Percentiles rank a stretch among this genome's conserved stretches.
Evolutionary conservation across 169 alveolate genomes (phyloP).

Genomic region (Plasmodium chabaudi): DNA sequence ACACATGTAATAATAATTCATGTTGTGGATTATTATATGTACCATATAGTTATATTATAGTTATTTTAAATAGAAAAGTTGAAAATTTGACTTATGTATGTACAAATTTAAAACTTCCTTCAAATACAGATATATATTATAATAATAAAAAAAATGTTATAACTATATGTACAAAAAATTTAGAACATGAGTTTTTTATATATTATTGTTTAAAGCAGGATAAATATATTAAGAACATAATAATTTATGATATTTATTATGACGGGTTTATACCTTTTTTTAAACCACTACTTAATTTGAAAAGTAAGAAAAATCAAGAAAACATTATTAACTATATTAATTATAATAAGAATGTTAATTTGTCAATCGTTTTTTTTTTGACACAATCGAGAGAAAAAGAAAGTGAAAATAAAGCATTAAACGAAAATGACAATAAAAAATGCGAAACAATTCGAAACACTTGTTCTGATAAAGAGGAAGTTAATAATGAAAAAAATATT

Average conservation of each 20-base stretch:
- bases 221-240: constrained; percentile 71
- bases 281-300: constrained; percentile 74
- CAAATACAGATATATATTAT: constrained; percentile 84
- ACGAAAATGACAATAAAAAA: too few relatives aligned
- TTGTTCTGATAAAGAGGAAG: too few relatives aligned
- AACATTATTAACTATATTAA: constrained; percentile 37
- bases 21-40: constrained; percentile 85
- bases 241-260: constrained; percentile 73
- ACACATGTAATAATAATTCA: constrained; percentile 79
- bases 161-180: constrained; percentile 79
- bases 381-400: neutral
- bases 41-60: constrained; percentile 84
- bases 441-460: too few relatives aligned
- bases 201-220: constrained; percentile 78
- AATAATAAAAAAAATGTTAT: constrained; percentile 84
- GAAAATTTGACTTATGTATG: constrained; percentile 81
- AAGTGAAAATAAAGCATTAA: neutral
- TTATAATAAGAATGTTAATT: constrained; percentile 43
- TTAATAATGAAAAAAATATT: neutral
- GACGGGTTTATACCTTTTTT: constrained; percentile 83
- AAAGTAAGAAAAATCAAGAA: constrained; percentile 46
- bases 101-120: constrained; percentile 78
- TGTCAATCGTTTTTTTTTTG: constrained; percentile 61
- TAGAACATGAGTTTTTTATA: constrained; percentile 81
- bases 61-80: constrained; percentile 79